Evolutionary conservation across 352 stramenopile species (phyloP), one percentile per base, ranked within the genome.

Genomic region (Phytophthora macrochlamydospora): DNA sequence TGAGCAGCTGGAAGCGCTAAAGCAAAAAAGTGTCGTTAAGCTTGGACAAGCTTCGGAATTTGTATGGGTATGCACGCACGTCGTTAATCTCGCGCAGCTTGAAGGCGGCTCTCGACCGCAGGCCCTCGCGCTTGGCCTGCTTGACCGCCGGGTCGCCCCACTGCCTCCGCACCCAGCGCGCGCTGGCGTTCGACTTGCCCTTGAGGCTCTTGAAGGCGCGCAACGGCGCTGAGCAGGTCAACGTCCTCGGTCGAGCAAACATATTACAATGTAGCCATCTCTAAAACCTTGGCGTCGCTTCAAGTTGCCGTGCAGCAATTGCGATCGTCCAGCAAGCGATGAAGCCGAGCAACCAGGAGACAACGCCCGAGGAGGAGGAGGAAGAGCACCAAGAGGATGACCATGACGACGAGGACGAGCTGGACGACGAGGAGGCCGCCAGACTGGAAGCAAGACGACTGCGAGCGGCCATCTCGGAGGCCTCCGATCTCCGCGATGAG

Each of bases 71-170:
- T 24, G 18, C 18, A 24, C 18, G 18, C 18, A 91, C 83, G 35
- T 76, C 69, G 59, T 97, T 94, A 51, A 97, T 75, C 57, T 97
- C 87, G 33, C 83, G 74, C 49, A 97, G 74, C 57, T 97, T 97
- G 59, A 94, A 78, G 12, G 89, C 89, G 3, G 89, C 85, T 11
- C 89, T 81, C 12, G 87, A 95, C 28, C 89, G 85, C 18, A 94
- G 76, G 9, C 85, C 88, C 46, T 94, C 85, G 49, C 85, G 82
- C 64, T 95, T 94, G 67, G 87, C 85, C 67, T 94, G 83, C 52
- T 94, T 93, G 30, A 97, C 89, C 38, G 90, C 65, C 40, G 86
- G 89, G 52, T 97, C 89, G 62, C 71, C 90, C 81, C 85, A 93
- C 70, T 97, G 89, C 8, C 89, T 87, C 13, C 83, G 74, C 50